Evolutionary conservation across 2,329 filamentous ascomycete species (phyloP), one percentile per base, ranked within the genome.

Genomic region (Cladosporium sp.): DNA sequence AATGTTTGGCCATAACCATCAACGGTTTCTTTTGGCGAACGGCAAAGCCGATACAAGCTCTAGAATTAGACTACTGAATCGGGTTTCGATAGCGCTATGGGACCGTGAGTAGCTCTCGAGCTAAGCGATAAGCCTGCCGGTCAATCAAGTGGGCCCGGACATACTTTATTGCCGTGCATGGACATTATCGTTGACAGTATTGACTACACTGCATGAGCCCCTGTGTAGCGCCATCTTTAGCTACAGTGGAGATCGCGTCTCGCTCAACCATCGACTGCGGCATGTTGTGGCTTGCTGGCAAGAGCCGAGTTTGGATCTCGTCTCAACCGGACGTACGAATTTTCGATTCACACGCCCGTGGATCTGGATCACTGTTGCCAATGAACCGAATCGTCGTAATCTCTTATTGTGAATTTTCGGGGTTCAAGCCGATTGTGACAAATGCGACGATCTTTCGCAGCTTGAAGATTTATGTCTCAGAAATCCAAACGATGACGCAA

Each of bases 1-100:
- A 55, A 28, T 55, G 52, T 55, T 55, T 55, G 52, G 52, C 28
- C 28, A 31, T 55, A 21, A 29, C 52, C 28, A 55, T 55, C 52
- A 55, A 33, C 29, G n/a, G 52, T 55, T 55, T 55, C 52, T n/a
- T 46, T 33, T 55, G 52, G 52, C 52, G 52, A 55, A 55, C 52
- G 52, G 52, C 52, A 55, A 55, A 31, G 52, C 52, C 52, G 52
- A 55, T 31, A 55, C n/a, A 31, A 31, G 52, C 52, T 55, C 52
- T 55, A 31, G 52, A 29, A 21, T 29, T 29, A 55, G 52, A 55
- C 52, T 55, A 55, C 52, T 55, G 52, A 55, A 33, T 55, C 29
- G 52, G 28, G 31, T 33, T 46, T 55, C 52, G 31, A 55, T 55
- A 55, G 52, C 52, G 52, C 52, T 33, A 55, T 18, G 52, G 40